Percentiles rank a stretch among this genome's conserved stretches.
These are phyloP conservation scores for Juglanconis oblonga DNA, from an alignment of 2,329 filamentous ascomycete species.

Conservation along the genomic window DNA sequence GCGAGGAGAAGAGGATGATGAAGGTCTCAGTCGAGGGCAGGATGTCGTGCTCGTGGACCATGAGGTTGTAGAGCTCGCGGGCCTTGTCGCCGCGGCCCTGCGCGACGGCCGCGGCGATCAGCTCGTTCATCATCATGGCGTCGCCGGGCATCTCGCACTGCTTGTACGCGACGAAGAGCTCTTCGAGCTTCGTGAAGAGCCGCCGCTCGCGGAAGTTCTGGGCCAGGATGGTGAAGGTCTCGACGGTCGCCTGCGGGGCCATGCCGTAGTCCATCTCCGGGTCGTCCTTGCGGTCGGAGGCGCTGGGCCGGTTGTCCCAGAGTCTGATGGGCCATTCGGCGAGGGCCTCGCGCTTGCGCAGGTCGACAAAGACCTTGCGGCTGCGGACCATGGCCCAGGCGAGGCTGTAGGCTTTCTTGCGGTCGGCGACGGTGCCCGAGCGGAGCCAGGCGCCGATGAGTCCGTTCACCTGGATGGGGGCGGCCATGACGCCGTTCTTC, in stretches of 20 bases:
- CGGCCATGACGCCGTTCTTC: slow-evolving; percentile 62
- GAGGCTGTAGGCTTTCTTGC: slow-evolving; percentile 62
- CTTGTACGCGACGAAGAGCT: slow-evolving; percentile 61
- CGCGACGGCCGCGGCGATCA: slow-evolving; percentile 65
- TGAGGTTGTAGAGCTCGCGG: slow-evolving; percentile 50
- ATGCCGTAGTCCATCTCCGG: slow-evolving; percentile 28
- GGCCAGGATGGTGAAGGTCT: slow-evolving; percentile 75
- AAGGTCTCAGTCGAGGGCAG: slow-evolving; percentile 68
- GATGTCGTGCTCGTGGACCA: slow-evolving; percentile 48
- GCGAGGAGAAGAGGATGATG: slow-evolving; percentile 62
- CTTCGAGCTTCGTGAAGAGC: slow-evolving; percentile 54
- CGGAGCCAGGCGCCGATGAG: slow-evolving; percentile 77
- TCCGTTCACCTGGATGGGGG: slow-evolving; percentile 76
- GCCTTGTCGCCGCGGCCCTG: slow-evolving; percentile 54
- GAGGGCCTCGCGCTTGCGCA: slow-evolving; percentile 34
- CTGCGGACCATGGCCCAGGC: slow-evolving; percentile 75
- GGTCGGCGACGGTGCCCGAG: slow-evolving; percentile 50
- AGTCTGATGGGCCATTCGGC: slow-evolving; percentile 27
- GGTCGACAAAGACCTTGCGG: slow-evolving; percentile 61
- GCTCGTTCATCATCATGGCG: slow-evolving; percentile 75
- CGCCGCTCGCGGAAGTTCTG: slow-evolving; percentile 66
- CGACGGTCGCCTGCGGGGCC: slow-evolving; percentile 62
- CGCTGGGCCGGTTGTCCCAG: slow-evolving; percentile 17
- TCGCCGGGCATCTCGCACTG: slow-evolving; percentile 65
- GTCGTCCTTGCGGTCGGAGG: slow-evolving; percentile 18